These are phyloP conservation scores for Tuber microsphaerosporum DNA, from an alignment of 495 filamentous ascomycete species.

Conservation along the genomic window DNA sequence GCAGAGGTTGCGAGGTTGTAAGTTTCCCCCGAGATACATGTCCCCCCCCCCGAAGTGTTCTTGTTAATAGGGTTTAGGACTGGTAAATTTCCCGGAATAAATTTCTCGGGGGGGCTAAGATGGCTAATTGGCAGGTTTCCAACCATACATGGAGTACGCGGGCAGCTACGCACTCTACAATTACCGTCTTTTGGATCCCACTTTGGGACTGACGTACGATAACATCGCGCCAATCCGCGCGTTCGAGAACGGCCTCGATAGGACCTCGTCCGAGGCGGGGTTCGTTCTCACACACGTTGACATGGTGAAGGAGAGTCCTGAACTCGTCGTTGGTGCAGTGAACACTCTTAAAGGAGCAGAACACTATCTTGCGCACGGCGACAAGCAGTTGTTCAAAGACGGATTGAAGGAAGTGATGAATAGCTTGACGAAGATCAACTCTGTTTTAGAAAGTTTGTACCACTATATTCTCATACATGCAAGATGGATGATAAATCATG, in stretches of 20 bases:
- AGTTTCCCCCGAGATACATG: conserved; percentile 42
- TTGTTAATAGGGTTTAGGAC: neutral
- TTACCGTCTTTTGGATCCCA: conserved; percentile 63
- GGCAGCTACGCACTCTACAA: conserved; percentile 88
- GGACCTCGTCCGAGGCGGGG: conserved; percentile 79
- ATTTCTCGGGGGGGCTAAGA: neutral
- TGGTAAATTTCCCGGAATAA: conserved; percentile 9
- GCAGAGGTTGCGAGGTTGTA: conserved; percentile 71
- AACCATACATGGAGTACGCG: conserved; percentile 92
- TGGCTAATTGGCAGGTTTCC: conserved; percentile 54
- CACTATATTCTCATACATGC: neutral
- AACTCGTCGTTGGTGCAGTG: conserved; percentile 61
- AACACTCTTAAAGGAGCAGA: conserved; percentile 56
- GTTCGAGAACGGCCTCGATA: conserved; percentile 80
- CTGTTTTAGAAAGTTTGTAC: conserved; percentile 64
- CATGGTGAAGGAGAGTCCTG: conserved; percentile 72
- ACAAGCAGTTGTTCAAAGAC: conserved; percentile 55
- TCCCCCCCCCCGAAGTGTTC: neutral
- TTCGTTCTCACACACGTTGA: conserved; percentile 78
- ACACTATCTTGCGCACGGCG: conserved; percentile 32
- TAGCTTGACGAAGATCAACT: conserved; percentile 64
- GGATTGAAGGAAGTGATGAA: conserved; percentile 56
- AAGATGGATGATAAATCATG: conserved; percentile 14
- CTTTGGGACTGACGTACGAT: conserved; percentile 59
- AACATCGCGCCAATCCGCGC: conserved; percentile 81